phyloP scores from a whole-genome alignment of 768 basidiomycete genomes.

The Kwoniella sp. region DNA sequence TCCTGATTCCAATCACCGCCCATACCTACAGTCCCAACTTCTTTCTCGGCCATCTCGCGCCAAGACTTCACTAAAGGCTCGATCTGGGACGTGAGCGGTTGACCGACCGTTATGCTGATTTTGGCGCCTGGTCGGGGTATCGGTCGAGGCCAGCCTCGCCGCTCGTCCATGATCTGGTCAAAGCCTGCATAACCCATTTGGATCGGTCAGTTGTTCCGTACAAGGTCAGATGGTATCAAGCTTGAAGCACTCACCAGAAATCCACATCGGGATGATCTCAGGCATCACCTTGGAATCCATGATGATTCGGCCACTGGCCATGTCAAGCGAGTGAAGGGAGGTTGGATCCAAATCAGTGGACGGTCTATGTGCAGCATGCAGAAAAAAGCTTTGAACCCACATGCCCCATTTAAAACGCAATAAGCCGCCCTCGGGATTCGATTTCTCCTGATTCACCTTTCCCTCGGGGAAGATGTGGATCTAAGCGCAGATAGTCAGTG shows the following conservation, averaged over 20 bases:
- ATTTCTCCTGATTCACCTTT: constrained; percentile 70
- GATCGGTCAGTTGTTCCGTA: not conserved
- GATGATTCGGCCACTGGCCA: constrained; percentile 73
- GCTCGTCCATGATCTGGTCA: constrained; percentile 87
- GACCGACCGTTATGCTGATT: constrained; percentile 77
- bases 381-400: constrained; percentile 61
- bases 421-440: constrained; percentile 57
- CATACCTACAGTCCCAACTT: constrained; percentile 38
- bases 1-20: constrained; percentile 21
- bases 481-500: constrained; percentile 61
- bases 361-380: not conserved
- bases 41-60: constrained; percentile 35
- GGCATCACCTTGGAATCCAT: constrained; percentile 71
- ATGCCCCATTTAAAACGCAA: constrained; percentile 93
- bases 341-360: constrained; percentile 5
- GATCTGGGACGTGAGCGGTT: constrained; percentile 62
- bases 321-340: too few species aligned
- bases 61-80: constrained; percentile 50
- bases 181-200: constrained; percentile 63
- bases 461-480: constrained; percentile 90
- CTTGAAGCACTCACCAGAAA: constrained; percentile 64
- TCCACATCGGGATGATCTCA: constrained; percentile 87
- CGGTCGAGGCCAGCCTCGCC: constrained; percentile 70
- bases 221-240: not conserved
- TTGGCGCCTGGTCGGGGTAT: constrained; percentile 66